A percentile compares a stretch with the other conserved stretches of the same genome.
These are phyloP conservation scores for Mucor plumbeus DNA, from an alignment of 371 early-diverging fungal genomes.

Conservation along the genomic window DNA sequence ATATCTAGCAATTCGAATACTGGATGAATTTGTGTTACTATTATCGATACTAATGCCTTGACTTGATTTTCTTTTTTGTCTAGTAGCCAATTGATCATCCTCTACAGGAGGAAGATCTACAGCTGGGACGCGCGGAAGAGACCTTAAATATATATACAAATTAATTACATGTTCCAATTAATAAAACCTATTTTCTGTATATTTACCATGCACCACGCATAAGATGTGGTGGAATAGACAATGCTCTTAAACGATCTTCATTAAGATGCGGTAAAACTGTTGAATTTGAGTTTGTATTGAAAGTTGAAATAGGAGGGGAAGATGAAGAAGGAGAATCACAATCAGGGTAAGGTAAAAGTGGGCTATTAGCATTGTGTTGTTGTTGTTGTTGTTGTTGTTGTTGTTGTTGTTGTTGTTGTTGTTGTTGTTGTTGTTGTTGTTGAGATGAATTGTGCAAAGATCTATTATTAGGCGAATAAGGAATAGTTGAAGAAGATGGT, in stretches of 20 bases:
- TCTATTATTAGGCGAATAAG: slow-evolving; percentile 16
- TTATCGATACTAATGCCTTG: neutral
- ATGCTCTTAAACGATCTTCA: slow-evolving; percentile 15
- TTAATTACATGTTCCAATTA: neutral
- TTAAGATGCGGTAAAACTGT: slow-evolving; percentile 15
- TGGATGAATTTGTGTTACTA: neutral
- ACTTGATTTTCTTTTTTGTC: neutral
- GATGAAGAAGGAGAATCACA: slow-evolving; percentile 9
- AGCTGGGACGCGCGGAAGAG: slow-evolving; percentile 19
- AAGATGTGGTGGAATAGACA: slow-evolving; percentile 9
- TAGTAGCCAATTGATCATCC: neutral
- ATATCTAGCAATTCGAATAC: slow-evolving; percentile 18
- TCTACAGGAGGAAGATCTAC: slow-evolving; percentile 14
- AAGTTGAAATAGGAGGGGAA: neutral
- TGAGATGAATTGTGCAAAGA: neutral
- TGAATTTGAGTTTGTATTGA: neutral
- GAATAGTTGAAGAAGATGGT: slow-evolving; percentile 11
- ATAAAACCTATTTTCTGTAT: neutral
- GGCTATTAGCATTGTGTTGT: neutral
- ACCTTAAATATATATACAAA: slow-evolving; percentile 8
- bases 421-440: neutral
- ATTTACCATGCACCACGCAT: slow-evolving; percentile 22
- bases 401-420: neutral
- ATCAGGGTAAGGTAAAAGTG: slow-evolving; percentile 1
- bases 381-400: neutral